phyloP scores from a whole-genome alignment of 2,329 filamentous ascomycete species.

The Neoscytalidium dimidiatum region DNA sequence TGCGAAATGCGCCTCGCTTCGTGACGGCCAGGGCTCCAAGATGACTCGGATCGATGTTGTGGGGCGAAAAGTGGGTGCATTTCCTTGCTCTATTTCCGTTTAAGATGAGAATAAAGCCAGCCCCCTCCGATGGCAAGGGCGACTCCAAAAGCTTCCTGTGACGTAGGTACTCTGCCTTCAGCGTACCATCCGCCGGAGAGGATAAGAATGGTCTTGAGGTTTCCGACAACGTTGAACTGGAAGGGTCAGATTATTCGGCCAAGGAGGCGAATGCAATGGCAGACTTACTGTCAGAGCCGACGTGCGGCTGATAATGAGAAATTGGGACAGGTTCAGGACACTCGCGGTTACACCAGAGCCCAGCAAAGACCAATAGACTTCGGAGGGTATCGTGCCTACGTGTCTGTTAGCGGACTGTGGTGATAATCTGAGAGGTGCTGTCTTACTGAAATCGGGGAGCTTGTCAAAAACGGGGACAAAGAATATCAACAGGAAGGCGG shows the following conservation, averaged over 20 bases:
- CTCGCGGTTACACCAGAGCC: slow-evolving; percentile 47
- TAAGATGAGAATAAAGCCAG: slow-evolving; percentile 47
- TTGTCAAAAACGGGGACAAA: slow-evolving; percentile 48
- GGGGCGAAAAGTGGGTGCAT: background rate
- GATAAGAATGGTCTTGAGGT: slow-evolving; percentile 50
- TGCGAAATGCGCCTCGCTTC: too few relatives aligned
- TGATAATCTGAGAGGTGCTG: too few relatives aligned
- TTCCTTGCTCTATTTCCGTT: slow-evolving; percentile 10
- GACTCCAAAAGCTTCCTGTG: slow-evolving; percentile 45
- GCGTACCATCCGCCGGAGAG: slow-evolving; percentile 49
- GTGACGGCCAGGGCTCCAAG: too few relatives aligned
- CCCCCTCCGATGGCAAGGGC: slow-evolving; percentile 47
- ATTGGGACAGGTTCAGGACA: slow-evolving; percentile 44
- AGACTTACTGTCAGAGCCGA: slow-evolving; percentile 35
- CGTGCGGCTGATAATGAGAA: slow-evolving; percentile 43
- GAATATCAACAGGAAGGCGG: slow-evolving; percentile 45
- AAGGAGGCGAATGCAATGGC: background rate
- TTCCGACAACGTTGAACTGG: slow-evolving; percentile 42
- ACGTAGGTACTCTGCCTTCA: slow-evolving; percentile 44
- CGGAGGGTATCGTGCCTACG: slow-evolving; percentile 34
- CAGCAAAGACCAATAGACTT: slow-evolving; percentile 43
- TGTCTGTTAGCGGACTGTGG: background rate
- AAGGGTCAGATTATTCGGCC: slow-evolving; percentile 15
- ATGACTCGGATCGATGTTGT: background rate
- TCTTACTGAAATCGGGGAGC: slow-evolving; percentile 35